phyloP scores from a whole-genome alignment of 176 grass and related monocot species.

The Oryza coarctata region DNA sequence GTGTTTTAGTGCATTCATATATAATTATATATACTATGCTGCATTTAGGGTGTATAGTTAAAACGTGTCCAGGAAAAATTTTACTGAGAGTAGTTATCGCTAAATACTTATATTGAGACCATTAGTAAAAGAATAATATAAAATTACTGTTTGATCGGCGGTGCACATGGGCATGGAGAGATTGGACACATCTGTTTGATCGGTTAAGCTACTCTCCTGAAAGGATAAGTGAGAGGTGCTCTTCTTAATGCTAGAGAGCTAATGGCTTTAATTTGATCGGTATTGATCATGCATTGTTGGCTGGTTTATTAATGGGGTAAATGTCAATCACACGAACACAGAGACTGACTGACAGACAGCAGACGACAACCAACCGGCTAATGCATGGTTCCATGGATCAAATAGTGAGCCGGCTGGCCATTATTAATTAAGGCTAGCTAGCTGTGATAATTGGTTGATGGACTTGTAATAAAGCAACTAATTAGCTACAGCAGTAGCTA shows the following conservation, averaged over 20 bases:
- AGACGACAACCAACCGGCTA: neutral
- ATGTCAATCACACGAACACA: neutral
- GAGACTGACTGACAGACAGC: neutral
- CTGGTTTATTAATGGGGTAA: neutral
- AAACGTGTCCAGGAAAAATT: too few species aligned
- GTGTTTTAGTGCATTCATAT: too few species aligned
- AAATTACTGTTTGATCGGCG: too few species aligned
- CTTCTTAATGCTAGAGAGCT: neutral
- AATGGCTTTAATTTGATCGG: neutral
- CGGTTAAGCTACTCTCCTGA: neutral
- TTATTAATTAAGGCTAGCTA: slow-evolving; percentile 13
- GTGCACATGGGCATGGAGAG: neutral
- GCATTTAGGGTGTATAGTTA: too few species aligned
- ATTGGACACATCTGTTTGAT: neutral
- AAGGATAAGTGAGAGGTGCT: neutral
- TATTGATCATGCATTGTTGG: neutral
- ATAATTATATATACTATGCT: too few species aligned
- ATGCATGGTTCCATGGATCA: slow-evolving; percentile 17
- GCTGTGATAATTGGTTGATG: slow-evolving; percentile 39
- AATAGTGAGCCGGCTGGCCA: neutral
- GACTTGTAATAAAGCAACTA: slow-evolving; percentile 17
- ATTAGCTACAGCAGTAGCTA: slow-evolving; percentile 35
- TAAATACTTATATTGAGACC: too few species aligned
- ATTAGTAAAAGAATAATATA: too few species aligned
- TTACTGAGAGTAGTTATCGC: too few species aligned